phyloP scores from a whole-genome alignment of 306 rosid species.

The Cicer yamashitae region DNA sequence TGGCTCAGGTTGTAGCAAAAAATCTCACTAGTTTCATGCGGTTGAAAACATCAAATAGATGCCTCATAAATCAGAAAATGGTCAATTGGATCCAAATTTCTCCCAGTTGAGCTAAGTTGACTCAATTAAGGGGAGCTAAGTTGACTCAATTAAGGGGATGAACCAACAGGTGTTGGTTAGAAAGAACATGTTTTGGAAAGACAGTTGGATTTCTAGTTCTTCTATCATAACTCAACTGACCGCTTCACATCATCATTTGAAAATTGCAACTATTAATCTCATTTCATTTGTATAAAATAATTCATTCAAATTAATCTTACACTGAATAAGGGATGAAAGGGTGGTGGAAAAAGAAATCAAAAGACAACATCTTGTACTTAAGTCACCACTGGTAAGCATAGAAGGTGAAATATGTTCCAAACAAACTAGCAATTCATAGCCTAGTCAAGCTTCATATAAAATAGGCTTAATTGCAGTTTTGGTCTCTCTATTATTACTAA shows the following conservation, averaged over 20 bases:
- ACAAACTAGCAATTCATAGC: conserved; percentile 18
- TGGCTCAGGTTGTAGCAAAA: conserved; percentile 37
- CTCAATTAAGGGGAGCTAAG: not conserved
- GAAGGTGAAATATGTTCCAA: conserved; percentile 35
- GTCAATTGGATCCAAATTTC: not conserved
- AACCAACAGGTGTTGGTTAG: not conserved
- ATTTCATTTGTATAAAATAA: conserved; percentile 12
- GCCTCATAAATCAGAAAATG: conserved; percentile 36
- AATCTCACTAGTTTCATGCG: conserved; percentile 27
- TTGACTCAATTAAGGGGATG: not conserved
- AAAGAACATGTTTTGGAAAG: conserved; percentile 26
- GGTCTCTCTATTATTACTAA: no score
- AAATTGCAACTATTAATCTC: conserved; percentile 34
- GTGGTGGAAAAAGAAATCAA: conserved; percentile 31
- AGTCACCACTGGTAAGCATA: conserved; percentile 29
- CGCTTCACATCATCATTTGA: not conserved
- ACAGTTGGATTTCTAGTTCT: conserved; percentile 26
- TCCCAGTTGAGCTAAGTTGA: not conserved
- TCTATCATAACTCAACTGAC: conserved; percentile 24
- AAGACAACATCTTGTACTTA: conserved; percentile 25
- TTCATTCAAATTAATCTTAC: conserved; percentile 5
- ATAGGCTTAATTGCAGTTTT: no score
- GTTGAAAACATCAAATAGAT: conserved; percentile 14
- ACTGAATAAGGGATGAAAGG: conserved; percentile 27
- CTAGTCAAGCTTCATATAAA: conserved; percentile 16